Conservation (phyloP, 75 land plant genomes). For the Isoetes taiwanensis region DNA sequence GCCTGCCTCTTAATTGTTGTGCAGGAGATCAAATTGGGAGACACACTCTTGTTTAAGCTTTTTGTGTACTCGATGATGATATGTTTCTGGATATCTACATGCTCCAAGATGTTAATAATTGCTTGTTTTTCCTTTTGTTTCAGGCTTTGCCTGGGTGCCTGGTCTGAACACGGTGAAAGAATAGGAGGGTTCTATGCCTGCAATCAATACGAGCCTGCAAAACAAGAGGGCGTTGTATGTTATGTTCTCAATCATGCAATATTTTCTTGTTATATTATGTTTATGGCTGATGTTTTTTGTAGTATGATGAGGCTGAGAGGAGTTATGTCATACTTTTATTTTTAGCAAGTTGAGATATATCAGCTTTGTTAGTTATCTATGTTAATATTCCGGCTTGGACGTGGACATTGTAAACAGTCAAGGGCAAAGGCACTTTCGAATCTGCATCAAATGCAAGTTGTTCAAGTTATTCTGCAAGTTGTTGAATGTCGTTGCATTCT, state of each 20-base stretch:
- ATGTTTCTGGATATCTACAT: too few species aligned
- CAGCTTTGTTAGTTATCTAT: neutral
- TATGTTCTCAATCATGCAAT: neutral
- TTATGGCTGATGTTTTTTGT: neutral
- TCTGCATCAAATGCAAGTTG: slow-evolving; percentile 76
- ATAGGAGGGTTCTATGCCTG: slow-evolving; percentile 98
- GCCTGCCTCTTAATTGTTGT: too few species aligned
- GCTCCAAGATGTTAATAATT: too few species aligned
- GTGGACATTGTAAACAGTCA: slow-evolving; percentile 47
- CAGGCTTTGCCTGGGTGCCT: slow-evolving; percentile 96
- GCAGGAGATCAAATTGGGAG: too few species aligned
- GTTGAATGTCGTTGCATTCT: slow-evolving; percentile 63
- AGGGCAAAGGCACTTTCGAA: slow-evolving; percentile 82
- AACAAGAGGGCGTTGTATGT: slow-evolving; percentile 90
- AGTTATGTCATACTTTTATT: slow-evolving; percentile 14
- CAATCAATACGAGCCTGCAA: slow-evolving; percentile 91
- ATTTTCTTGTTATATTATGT: neutral
- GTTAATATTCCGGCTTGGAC: neutral
- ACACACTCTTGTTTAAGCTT: too few species aligned
- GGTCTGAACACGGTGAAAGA: slow-evolving; percentile 95
- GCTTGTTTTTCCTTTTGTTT: neutral
- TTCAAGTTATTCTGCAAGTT: slow-evolving; percentile 67
- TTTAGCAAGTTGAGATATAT: too few species aligned
- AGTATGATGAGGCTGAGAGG: slow-evolving; percentile 93
- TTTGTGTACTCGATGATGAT: too few species aligned